Evolutionary conservation across 2,329 filamentous ascomycete genomes (phyloP).

Genomic region (Exophiala viscosa): DNA sequence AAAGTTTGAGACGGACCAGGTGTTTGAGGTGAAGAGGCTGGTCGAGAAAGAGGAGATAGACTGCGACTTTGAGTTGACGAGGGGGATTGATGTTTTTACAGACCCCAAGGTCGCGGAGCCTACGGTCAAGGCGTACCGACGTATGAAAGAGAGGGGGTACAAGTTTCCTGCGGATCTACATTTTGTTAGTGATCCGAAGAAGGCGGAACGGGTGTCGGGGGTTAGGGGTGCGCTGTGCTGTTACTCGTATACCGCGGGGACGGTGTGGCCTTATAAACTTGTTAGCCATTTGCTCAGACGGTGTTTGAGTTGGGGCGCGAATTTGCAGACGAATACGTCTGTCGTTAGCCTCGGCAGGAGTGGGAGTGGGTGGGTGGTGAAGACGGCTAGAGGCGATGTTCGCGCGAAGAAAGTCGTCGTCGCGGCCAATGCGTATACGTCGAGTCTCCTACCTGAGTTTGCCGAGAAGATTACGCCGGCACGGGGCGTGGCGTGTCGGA

Average conservation of each 20-base stretch:
- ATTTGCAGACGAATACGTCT: constrained; percentile 53
- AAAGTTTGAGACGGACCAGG: constrained; percentile 40
- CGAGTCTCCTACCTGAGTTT: constrained; percentile 66
- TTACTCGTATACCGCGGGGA: constrained; percentile 34
- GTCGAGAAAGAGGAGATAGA: constrained; percentile 41
- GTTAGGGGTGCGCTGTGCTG: constrained; percentile 38
- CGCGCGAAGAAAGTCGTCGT: constrained; percentile 63
- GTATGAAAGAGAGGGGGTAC: constrained; percentile 30
- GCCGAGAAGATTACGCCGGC: constrained; percentile 72
- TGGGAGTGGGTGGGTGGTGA: constrained; percentile 57
- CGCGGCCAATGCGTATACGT: constrained; percentile 80
- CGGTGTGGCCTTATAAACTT: constrained; percentile 69
- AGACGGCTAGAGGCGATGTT: constrained; percentile 67
- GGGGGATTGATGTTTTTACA: constrained; percentile 39
- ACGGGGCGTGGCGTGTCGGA: constrained; percentile 50
- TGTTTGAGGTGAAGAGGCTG: constrained; percentile 39
- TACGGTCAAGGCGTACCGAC: constrained; percentile 32
- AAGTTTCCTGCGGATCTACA: constrained; percentile 31
- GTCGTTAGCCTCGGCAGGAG: constrained; percentile 35
- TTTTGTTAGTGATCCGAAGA: constrained; percentile 22
- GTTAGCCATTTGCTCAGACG: constrained; percentile 66
- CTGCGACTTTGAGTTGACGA: constrained; percentile 41
- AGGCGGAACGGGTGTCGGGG: constrained; percentile 30
- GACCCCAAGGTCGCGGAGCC: constrained; percentile 32
- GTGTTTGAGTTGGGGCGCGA: constrained; percentile 49